phyloP scores from a whole-genome alignment of 257 asterid species.

The Solanum megistacrolobum region DNA sequence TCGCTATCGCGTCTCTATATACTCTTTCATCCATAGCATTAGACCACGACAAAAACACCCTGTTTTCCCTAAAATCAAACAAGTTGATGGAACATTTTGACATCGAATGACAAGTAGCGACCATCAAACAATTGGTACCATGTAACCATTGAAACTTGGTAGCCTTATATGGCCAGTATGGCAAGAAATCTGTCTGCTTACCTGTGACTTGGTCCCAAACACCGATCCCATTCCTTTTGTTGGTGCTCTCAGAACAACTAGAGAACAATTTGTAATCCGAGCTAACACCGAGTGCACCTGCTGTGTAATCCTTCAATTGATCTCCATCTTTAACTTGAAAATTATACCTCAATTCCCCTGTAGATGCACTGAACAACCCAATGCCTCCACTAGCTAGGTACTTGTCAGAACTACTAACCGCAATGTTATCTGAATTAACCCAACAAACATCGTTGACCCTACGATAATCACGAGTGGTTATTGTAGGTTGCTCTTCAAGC shows the following conservation, averaged over 20 bases:
- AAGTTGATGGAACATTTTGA: conserved; percentile 22
- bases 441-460: conserved; percentile 71
- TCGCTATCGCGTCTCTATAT: conserved; percentile 59
- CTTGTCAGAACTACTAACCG: conserved; percentile 60
- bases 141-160: conserved; percentile 70
- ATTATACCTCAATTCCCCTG: conserved; percentile 52
- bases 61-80: conserved; percentile 38
- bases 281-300: background rate
- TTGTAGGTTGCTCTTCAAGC: conserved; percentile 61
- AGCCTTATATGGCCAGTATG: conserved; percentile 38
- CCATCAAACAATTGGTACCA: conserved; percentile 48
- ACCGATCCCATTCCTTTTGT: background rate
- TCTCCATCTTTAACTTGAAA: conserved; percentile 55
- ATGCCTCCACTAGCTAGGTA: conserved; percentile 67
- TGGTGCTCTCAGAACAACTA: background rate
- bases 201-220: conserved; percentile 13
- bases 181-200: conserved; percentile 51
- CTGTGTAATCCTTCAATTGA: background rate
- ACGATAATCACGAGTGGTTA: conserved; percentile 50
- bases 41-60: too few relatives aligned
- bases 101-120: too few relatives aligned
- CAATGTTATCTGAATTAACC: conserved; percentile 59
- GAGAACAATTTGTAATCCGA: background rate
- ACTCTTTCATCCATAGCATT: too few relatives aligned
- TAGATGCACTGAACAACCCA: conserved; percentile 49